These are phyloP conservation scores for Panaeolus cyanescens DNA, from an alignment of 768 basidiomycete genomes.

Conservation along the genomic window DNA sequence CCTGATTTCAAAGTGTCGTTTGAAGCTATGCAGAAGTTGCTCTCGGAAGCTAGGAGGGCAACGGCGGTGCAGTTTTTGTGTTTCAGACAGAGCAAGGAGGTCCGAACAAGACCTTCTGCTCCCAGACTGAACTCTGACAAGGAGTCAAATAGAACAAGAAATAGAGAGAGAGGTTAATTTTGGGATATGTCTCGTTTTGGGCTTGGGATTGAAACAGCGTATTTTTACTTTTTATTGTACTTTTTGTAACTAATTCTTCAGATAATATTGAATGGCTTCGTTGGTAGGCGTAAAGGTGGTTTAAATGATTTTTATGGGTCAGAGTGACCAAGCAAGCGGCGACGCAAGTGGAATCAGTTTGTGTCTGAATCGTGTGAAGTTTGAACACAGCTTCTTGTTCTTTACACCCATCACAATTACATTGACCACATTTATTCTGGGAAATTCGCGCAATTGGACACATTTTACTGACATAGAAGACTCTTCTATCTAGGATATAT, in stretches of 20 bases:
- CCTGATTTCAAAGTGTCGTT: conserved; percentile 82
- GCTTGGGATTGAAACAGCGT: neutral
- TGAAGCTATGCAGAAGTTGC: conserved; percentile 84
- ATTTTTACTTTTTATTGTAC: neutral
- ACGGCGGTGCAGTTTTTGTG: conserved; percentile 95
- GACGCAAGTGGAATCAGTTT: no score
- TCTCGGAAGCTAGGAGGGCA: conserved; percentile 81
- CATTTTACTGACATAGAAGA: neutral
- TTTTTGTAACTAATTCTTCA: neutral
- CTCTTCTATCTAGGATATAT: neutral
- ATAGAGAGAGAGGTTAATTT: neutral
- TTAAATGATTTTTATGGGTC: no score
- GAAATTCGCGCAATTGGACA: neutral
- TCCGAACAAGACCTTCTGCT: neutral
- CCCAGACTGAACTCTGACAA: neutral
- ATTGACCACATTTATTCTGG: neutral
- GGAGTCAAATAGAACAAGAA: no score
- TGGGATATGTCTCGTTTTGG: neutral
- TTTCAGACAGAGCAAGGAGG: conserved; percentile 57
- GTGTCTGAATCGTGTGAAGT: no score
- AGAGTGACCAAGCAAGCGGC: no score
- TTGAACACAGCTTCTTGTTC: neutral
- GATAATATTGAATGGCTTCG: no score
- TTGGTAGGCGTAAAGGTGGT: no score
- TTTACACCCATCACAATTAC: neutral